Evolutionary conservation across 345 rosid species (phyloP).

Genomic region (Pistacia atlantica): DNA sequence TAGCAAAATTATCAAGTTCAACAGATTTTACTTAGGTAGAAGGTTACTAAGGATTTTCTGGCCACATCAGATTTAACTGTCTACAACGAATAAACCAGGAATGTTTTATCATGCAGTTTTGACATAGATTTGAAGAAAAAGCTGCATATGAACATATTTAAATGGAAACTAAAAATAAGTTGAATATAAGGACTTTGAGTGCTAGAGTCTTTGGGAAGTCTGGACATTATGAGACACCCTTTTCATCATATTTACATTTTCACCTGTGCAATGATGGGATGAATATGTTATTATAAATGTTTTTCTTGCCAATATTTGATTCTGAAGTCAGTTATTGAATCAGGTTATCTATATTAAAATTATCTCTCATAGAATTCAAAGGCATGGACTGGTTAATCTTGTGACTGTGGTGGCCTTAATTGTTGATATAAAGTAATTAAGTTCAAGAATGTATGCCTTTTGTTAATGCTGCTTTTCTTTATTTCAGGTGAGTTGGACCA

Average conservation of each 20-base stretch:
- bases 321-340: neutral
- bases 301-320: no score
- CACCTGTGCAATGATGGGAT: neutral
- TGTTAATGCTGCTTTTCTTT: neutral
- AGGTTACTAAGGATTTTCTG: neutral
- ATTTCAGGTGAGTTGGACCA: slow-evolving; percentile 60
- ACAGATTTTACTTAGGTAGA: neutral
- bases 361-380: neutral
- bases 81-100: neutral
- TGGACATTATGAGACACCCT: neutral
- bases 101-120: neutral
- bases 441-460: neutral
- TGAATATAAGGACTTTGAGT: neutral
- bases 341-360: neutral
- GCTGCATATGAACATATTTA: neutral
- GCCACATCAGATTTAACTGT: neutral
- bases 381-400: neutral
- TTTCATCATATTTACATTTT: no score
- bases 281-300: neutral
- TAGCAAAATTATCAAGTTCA: neutral
- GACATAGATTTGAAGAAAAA: neutral
- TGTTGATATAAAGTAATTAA: neutral
- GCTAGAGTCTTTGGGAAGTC: neutral
- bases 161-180: neutral
- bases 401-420: neutral